phyloP scores from a whole-genome alignment of 2,329 filamentous ascomycete genomes.

The Colletotrichum brevisporum region DNA sequence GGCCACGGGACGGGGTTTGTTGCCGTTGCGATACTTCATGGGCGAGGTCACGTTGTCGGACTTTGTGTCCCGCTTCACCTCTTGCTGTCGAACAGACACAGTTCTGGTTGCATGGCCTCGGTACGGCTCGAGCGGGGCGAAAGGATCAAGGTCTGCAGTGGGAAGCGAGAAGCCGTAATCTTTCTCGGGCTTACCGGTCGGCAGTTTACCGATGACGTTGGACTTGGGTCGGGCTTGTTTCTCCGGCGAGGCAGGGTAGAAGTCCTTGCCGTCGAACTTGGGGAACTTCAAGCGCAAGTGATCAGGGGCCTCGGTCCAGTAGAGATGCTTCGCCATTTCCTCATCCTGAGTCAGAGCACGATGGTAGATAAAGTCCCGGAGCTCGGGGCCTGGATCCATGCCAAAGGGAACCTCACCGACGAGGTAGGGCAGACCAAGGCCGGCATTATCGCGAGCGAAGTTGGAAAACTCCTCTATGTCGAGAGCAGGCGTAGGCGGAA shows the following conservation, averaged over 20 bases:
- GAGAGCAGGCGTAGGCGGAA: constrained; percentile 34
- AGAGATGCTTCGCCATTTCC: constrained; percentile 69
- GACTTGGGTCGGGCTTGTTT: constrained; percentile 50
- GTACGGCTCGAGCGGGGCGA: constrained; percentile 35
- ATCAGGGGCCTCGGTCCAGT: constrained; percentile 71
- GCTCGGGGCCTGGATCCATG: constrained; percentile 55
- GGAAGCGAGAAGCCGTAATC: constrained; percentile 34
- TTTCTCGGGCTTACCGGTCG: constrained; percentile 26
- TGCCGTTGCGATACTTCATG: constrained; percentile 32
- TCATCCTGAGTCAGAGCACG: constrained; percentile 73
- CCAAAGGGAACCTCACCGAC: constrained; percentile 65
- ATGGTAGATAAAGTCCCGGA: constrained; percentile 67
- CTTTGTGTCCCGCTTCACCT: constrained; percentile 39
- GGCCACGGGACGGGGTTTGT: constrained; percentile 25
- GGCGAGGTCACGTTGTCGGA: constrained; percentile 41
- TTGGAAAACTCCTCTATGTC: constrained; percentile 31
- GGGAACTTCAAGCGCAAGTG: constrained; percentile 67
- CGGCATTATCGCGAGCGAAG: constrained; percentile 33
- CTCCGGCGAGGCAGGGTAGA: constrained; percentile 70
- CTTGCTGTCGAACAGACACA: constrained; percentile 11
- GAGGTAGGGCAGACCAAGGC: constrained; percentile 64
- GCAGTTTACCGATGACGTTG: constrained; percentile 11
- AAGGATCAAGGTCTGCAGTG: constrained; percentile 29
- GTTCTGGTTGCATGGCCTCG: constrained; percentile 6
- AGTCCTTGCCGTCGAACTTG: constrained; percentile 76